Evolutionary conservation across 805 yeast species (phyloP).

Genomic region (Kluyveromyces siamensis): DNA sequence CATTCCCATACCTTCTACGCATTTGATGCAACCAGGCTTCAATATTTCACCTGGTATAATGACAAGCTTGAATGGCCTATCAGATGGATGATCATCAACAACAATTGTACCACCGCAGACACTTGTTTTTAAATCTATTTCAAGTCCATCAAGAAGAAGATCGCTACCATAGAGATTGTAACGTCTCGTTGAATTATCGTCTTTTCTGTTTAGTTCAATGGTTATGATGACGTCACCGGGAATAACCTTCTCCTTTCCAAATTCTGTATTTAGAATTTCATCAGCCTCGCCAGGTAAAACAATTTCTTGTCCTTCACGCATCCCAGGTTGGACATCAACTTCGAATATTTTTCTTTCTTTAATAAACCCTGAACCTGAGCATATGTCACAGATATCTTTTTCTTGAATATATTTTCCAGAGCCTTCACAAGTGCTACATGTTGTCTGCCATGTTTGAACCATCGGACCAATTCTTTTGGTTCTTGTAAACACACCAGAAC

Average conservation of each 20-base stretch:
- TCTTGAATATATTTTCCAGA: slow-evolving; percentile 29
- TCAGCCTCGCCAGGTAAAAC: slow-evolving; percentile 55
- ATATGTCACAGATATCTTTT: slow-evolving; percentile 31
- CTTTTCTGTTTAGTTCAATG: slow-evolving; percentile 17
- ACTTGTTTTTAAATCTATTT: slow-evolving; percentile 45
- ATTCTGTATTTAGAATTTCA: slow-evolving; percentile 38
- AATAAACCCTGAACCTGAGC: slow-evolving; percentile 39
- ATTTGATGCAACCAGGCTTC: slow-evolving; percentile 39
- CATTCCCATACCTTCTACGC: slow-evolving; percentile 43
- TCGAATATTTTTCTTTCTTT: slow-evolving; percentile 43
- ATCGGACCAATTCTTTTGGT: slow-evolving; percentile 38
- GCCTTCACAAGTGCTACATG: slow-evolving; percentile 39
- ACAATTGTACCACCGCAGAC: slow-evolving; percentile 44
- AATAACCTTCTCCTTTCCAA: slow-evolving; percentile 26
- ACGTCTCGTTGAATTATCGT: slow-evolving; percentile 24
- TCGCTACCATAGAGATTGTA: slow-evolving; percentile 34
- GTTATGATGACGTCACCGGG: slow-evolving; percentile 65
- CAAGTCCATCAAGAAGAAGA: slow-evolving; percentile 33
- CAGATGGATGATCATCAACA: slow-evolving; percentile 26
- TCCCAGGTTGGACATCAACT: slow-evolving; percentile 49
- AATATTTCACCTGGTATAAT: slow-evolving; percentile 44
- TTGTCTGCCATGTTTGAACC: slow-evolving; percentile 34
- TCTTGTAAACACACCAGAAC: slow-evolving; percentile 34
- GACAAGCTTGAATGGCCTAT: slow-evolving; percentile 34
- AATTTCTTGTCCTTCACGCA: slow-evolving; percentile 41